These are phyloP conservation scores for Ensete glaucum DNA, from an alignment of 176 grass and related monocot genomes.

Conservation along the genomic window DNA sequence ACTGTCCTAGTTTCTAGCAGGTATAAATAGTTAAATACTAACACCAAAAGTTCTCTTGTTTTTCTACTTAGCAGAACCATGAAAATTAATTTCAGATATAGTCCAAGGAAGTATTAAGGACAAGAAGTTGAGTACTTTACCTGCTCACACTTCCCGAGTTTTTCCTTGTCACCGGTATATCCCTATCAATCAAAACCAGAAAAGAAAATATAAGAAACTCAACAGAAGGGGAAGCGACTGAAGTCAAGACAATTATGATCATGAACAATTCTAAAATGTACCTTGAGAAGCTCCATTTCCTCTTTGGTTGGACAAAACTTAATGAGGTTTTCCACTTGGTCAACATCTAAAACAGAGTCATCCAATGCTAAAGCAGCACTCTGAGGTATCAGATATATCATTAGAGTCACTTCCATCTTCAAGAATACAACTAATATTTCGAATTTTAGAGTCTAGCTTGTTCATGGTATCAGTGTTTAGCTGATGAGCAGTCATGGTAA, in stretches of 20 bases:
- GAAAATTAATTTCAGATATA: too few species aligned
- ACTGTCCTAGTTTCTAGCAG: too few species aligned
- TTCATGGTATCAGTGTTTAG: too few species aligned
- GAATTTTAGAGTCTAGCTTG: too few species aligned
- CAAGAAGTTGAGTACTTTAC: constrained; percentile 28
- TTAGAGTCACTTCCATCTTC: neutral
- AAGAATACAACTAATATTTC: neutral
- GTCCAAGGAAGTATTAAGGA: constrained; percentile 30
- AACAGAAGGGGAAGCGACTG: constrained; percentile 16
- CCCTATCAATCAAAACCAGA: constrained; percentile 32
- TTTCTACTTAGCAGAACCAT: too few species aligned
- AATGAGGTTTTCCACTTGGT: constrained; percentile 98
- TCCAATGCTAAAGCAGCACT: constrained; percentile 72
- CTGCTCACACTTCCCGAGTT: constrained; percentile 94
- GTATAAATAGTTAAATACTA: too few species aligned
- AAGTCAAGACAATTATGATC: constrained; percentile 20
- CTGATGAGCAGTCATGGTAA: too few species aligned
- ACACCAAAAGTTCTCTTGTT: too few species aligned
- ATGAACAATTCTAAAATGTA: constrained; percentile 26
- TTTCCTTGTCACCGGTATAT: constrained; percentile 64
- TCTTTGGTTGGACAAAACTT: constrained; percentile 98
- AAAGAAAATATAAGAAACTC: constrained; percentile 3
- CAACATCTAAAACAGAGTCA: constrained; percentile 86
- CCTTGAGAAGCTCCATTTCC: constrained; percentile 99
- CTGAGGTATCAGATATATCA: constrained; percentile 22